A percentile compares a stretch with the other conserved stretches of the same genome.
phyloP scores from a whole-genome alignment of 2,329 filamentous ascomycete genomes.

The Beauveria australis region DNA sequence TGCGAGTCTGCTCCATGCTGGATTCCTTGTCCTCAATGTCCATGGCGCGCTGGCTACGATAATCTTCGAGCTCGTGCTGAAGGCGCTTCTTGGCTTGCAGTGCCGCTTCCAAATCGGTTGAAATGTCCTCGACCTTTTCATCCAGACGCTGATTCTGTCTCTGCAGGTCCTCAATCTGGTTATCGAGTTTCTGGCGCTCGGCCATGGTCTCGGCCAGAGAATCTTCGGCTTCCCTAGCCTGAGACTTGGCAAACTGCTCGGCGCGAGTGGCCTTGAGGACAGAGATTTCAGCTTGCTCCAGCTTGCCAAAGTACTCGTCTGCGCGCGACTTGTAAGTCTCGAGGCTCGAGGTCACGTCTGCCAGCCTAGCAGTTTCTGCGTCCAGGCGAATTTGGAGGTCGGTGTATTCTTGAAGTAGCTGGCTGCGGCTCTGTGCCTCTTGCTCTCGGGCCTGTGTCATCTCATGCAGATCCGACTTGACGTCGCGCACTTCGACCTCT shows the following conservation, averaged over 20 bases:
- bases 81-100: conserved; percentile 87
- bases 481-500: conserved; percentile 82
- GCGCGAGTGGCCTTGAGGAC: conserved; percentile 87
- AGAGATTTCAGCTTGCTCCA: conserved; percentile 93
- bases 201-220: conserved; percentile 84
- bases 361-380: conserved; percentile 74
- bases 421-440: conserved; percentile 76
- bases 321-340: conserved; percentile 84
- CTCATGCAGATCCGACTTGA: conserved; percentile 75
- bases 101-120: conserved; percentile 78
- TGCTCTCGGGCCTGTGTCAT: conserved; percentile 72
- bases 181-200: conserved; percentile 84
- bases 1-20: conserved; percentile 91
- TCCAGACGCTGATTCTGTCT: conserved; percentile 83
- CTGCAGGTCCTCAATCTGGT: conserved; percentile 79
- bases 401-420: conserved; percentile 84
- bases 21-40: conserved; percentile 96
- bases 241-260: conserved; percentile 87
- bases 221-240: conserved; percentile 85
- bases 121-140: conserved; percentile 83
- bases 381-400: conserved; percentile 91
- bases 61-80: conserved; percentile 96
- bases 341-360: conserved; percentile 76
- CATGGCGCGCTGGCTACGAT: conserved; percentile 87
- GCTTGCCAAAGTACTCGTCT: conserved; percentile 93